Evolutionary conservation across 2,329 filamentous ascomycete genomes (phyloP).

Genomic region (Aurifilum marmelostoma): DNA sequence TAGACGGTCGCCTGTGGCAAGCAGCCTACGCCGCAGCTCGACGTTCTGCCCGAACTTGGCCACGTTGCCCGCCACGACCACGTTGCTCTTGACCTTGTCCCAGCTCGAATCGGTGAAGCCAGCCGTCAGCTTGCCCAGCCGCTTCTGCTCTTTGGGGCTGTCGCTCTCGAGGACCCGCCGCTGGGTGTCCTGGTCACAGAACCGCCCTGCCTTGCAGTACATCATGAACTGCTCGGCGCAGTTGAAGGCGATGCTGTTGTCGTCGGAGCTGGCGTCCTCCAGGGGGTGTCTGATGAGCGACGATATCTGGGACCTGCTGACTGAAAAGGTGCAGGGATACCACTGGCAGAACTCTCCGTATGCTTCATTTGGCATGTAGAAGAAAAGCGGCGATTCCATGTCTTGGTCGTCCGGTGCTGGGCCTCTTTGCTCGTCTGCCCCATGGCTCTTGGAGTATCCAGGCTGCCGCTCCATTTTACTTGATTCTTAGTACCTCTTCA

Average conservation of each 20-base stretch:
- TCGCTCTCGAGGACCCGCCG: neutral
- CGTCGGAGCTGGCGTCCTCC: neutral
- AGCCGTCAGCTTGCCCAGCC: neutral
- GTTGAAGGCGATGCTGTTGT: neutral
- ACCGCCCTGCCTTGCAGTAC: slow-evolving; percentile 3
- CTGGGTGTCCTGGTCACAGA: neutral
- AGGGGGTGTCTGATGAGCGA: neutral
- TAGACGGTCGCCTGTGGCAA: neutral
- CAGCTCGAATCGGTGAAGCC: slow-evolving; percentile 1
- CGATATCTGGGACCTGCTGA: slow-evolving; percentile 1
- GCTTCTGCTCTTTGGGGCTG: slow-evolving; percentile 2
- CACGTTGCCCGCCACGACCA: slow-evolving; percentile 4
- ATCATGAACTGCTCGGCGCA: slow-evolving; percentile 7
- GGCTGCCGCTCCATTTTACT: neutral
- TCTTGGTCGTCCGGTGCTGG: neutral
- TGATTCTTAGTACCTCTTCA: neutral
- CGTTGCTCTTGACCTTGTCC: slow-evolving; percentile 4
- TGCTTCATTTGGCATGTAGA: neutral
- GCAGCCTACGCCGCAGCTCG: neutral
- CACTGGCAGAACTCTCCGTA: slow-evolving; percentile 5
- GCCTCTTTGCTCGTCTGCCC: neutral
- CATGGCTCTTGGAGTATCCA: neutral
- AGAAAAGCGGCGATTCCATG: neutral
- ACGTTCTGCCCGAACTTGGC: neutral
- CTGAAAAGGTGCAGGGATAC: neutral